Conservation (phyloP, 495 filamentous ascomycete species). For the Penicillium paradoxum region DNA sequence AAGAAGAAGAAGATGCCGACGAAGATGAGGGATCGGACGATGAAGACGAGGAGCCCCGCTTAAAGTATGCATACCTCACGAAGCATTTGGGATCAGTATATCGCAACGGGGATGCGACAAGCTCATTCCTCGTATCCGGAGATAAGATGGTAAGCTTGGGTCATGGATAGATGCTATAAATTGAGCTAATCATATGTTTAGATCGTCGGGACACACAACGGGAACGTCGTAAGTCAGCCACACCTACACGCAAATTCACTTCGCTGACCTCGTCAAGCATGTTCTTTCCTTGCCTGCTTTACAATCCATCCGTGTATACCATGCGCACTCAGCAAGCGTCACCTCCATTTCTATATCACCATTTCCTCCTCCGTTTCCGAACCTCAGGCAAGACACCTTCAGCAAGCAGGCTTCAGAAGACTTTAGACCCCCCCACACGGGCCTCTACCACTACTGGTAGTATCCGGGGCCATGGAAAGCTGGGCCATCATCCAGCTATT, state of each 20-base stretch:
- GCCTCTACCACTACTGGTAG: slow-evolving; percentile 45
- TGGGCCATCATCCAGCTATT: slow-evolving; percentile 39
- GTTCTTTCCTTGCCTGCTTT: slow-evolving; percentile 77
- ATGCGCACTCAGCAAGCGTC: slow-evolving; percentile 86
- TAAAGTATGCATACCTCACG: slow-evolving; percentile 88
- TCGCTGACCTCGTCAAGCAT: slow-evolving; percentile 54
- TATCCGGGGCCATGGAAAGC: slow-evolving; percentile 46
- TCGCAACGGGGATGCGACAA: slow-evolving; percentile 90
- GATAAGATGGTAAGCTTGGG: slow-evolving; percentile 80
- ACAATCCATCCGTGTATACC: slow-evolving; percentile 74
- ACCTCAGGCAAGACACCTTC: slow-evolving; percentile 47
- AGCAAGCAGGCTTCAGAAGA: slow-evolving; percentile 46
- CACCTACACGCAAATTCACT: background rate
- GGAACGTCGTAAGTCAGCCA: slow-evolving; percentile 73
- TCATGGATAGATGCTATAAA: background rate
- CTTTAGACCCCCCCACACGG: slow-evolving; percentile 33
- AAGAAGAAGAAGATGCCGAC: slow-evolving; percentile 42
- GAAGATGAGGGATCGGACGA: slow-evolving; percentile 66
- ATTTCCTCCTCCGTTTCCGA: slow-evolving; percentile 69
- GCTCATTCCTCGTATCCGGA: slow-evolving; percentile 79
- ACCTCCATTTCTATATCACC: slow-evolving; percentile 89
- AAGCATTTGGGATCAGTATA: slow-evolving; percentile 74
- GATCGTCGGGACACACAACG: slow-evolving; percentile 95
- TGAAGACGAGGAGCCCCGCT: slow-evolving; percentile 90
- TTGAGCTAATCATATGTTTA: slow-evolving; percentile 33